Percentiles rank a stretch among this genome's conserved stretches.
Conservation (phyloP, 139 green algal species). For the Pedinophyceae sp. region DNA sequence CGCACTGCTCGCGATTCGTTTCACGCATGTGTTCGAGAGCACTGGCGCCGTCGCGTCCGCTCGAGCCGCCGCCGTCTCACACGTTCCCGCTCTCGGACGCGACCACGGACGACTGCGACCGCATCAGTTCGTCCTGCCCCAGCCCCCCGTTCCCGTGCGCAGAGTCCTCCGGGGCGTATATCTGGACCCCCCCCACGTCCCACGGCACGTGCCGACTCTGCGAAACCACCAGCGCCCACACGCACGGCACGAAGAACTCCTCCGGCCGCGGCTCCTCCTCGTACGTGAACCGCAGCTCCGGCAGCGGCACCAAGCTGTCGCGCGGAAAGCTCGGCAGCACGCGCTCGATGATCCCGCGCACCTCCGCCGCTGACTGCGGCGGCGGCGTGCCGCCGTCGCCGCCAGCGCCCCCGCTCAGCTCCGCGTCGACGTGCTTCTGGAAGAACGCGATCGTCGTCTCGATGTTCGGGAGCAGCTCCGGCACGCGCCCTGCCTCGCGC, state of each 20-base stretch:
- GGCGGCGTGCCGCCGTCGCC: slow-evolving; percentile 14
- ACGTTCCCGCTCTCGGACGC: no score
- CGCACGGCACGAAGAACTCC: slow-evolving; percentile 58
- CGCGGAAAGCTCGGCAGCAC: slow-evolving; percentile 29
- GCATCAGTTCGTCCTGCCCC: no score
- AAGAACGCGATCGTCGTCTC: slow-evolving; percentile 11
- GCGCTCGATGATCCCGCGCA: slow-evolving; percentile 5
- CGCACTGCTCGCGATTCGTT: no score
- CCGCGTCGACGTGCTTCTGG: background rate
- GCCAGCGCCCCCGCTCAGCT: slow-evolving; percentile 15
- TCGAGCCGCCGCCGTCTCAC: no score
- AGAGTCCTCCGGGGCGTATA: background rate
- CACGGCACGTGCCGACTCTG: slow-evolving; percentile 8
- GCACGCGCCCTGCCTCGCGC: slow-evolving; percentile 27
- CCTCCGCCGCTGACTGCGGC: background rate
- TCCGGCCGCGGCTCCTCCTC: slow-evolving; percentile 44
- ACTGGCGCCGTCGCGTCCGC: no score
- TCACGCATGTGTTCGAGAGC: no score
- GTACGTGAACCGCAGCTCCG: slow-evolving; percentile 50
- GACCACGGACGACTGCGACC: no score
- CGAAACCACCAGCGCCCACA: slow-evolving; percentile 30
- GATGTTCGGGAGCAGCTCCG: slow-evolving; percentile 57
- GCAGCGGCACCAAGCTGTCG: slow-evolving; percentile 26
- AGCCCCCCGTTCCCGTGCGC: no score
- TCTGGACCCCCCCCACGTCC: background rate